Percentiles rank a stretch among this genome's conserved stretches.
Evolutionary conservation across 2,329 filamentous ascomycete species (phyloP).

Genomic region (Cordyceps fumosorosea): DNA sequence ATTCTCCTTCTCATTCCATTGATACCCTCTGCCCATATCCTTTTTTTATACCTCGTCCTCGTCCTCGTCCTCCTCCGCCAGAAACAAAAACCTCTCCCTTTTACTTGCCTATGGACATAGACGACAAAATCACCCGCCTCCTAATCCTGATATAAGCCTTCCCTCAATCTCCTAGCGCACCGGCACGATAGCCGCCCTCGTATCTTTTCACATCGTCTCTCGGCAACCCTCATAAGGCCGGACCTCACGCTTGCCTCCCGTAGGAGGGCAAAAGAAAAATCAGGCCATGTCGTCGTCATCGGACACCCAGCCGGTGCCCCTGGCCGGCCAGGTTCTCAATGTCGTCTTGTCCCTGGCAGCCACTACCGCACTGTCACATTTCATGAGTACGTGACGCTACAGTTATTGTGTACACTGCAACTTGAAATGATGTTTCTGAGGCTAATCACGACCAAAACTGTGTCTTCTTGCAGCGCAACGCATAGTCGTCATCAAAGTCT

Average conservation of each 20-base stretch:
- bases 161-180: not conserved
- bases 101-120: too few species aligned
- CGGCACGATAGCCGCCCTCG: too few species aligned
- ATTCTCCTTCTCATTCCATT: not conserved
- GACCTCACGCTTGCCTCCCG: not conserved
- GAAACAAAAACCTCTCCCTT: not conserved
- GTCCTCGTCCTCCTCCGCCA: not conserved
- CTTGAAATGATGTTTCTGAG: not conserved
- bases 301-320: slow-evolving; percentile 21
- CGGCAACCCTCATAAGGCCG: not conserved
- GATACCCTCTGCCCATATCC: not conserved
- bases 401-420: too few species aligned
- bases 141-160: not conserved
- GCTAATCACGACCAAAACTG: not conserved
- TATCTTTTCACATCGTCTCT: not conserved
- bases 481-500: slow-evolving; percentile 29
- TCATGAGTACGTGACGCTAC: slow-evolving; percentile 26
- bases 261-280: not conserved
- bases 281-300: not conserved
- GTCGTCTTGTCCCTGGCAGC: slow-evolving; percentile 29
- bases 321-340: slow-evolving; percentile 29
- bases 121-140: too few species aligned
- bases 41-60: not conserved
- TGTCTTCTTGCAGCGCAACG: slow-evolving; percentile 28
- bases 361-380: slow-evolving; percentile 28